A percentile compares a stretch with the other conserved stretches of the same genome.
phyloP scores from a whole-genome alignment of 2,329 filamentous ascomycete genomes.

The Geosmithia morbida region DNA sequence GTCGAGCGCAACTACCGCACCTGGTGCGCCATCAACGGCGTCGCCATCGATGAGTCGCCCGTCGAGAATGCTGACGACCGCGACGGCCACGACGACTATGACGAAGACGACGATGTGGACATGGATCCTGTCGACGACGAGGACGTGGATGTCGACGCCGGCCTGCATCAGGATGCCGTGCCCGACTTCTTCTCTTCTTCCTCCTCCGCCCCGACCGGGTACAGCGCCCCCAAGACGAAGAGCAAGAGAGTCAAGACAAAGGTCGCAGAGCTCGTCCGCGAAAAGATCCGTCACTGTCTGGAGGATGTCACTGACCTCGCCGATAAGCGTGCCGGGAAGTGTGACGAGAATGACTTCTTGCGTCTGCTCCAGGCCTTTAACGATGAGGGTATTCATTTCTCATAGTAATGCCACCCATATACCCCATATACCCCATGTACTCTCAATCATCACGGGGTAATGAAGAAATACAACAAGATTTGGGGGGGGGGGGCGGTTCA shows the following conservation, averaged over 20 bases:
- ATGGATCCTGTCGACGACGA: slow-evolving; percentile 24
- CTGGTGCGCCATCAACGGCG: slow-evolving; percentile 78
- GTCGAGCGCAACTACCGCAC: slow-evolving; percentile 79
- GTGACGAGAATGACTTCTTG: slow-evolving; percentile 87
- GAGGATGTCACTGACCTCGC: slow-evolving; percentile 67
- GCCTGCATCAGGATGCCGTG: slow-evolving; percentile 41
- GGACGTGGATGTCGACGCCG: slow-evolving; percentile 38
- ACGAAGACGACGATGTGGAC: slow-evolving; percentile 21
- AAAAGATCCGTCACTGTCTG: slow-evolving; percentile 76
- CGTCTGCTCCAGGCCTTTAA: slow-evolving; percentile 72
- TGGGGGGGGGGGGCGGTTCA: too few relatives aligned
- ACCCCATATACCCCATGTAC: too few relatives aligned
- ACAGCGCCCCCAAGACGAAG: slow-evolving; percentile 44
- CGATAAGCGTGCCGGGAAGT: slow-evolving; percentile 71
- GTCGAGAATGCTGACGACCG: slow-evolving; percentile 27
- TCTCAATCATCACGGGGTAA: too few relatives aligned
- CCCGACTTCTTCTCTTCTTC: slow-evolving; percentile 66
- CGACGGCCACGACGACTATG: too few relatives aligned
- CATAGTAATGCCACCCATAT: slow-evolving; percentile 19
- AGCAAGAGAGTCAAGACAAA: slow-evolving; percentile 64
- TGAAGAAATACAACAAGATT: too few relatives aligned
- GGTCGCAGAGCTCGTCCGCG: slow-evolving; percentile 65
- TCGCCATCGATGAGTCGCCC: slow-evolving; percentile 57
- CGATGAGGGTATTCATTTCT: slow-evolving; percentile 85
- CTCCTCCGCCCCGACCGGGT: slow-evolving; percentile 17